Base-by-base conservation (phyloP, 2,329 filamentous ascomycete species). In the Ophiosphaerella korrae region DNA sequence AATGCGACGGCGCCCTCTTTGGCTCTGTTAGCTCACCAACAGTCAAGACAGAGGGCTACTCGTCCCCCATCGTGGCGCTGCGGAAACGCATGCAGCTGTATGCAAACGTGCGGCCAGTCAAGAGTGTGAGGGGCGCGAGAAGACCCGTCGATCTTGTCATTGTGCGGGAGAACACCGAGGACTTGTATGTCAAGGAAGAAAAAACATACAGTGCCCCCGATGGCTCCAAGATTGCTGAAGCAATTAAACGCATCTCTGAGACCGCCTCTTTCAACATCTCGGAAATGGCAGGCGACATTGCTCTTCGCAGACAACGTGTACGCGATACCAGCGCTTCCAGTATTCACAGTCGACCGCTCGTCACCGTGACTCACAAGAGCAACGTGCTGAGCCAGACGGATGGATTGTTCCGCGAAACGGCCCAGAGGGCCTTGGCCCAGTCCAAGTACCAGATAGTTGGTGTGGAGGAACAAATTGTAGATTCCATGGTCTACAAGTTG, bases 401-500 rank as follows among this genome's bases (percentile, higher is more conserved):
- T 76, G 94, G 94, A 29, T 84, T 99, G 41, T 99, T 99, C 86
- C 88, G 94, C 63, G 81, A 88, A 63, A 89, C 89, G 4, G 85
- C 90, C 13, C 87, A 89, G 62, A 81, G 82, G 26, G 90, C 90
- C 3, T 86, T 97, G 7, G 82, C 85, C 24, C 80, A 82, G 44
- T 63, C 82, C 11, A 82, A 79, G 60, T 97, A 90, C 79, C 75
- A 77, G 53, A 48, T 56, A 12, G 79, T 96, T 46, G 77, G 78
- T 36, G 82, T 97, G 47, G 94, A 97, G 77, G 94, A 97, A 82
- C 94, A 99, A 80, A 99, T 99, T 64, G 93, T 99, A 57, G 94
- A 99, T 78, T 93, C 88, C 55, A 99, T 99, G 94, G 92, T 97
- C 51, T 97, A 97, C 85, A 97, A 97, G 82, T 88, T 99, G 50